Percentiles rank a stretch among this genome's conserved stretches.
Evolutionary conservation across 345 rosid species (phyloP).

Genomic region (Cardamine chenopodiifolia): DNA sequence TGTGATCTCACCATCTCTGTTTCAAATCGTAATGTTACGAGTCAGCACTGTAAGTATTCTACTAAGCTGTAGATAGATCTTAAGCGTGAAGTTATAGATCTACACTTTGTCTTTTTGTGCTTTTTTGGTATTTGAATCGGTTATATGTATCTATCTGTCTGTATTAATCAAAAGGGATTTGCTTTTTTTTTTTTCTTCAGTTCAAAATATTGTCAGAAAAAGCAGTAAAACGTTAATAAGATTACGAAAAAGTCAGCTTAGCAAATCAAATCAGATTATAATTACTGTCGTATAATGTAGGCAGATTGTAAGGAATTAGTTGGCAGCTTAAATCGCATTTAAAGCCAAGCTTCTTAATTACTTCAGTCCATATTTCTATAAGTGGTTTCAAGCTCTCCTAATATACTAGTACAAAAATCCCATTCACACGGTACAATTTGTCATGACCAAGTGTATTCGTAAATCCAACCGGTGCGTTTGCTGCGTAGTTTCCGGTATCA

Average conservation of each 20-base stretch:
- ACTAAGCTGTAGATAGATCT: slow-evolving; percentile 50
- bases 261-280: slow-evolving; percentile 7
- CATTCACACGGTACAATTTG: not conserved
- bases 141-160: not conserved
- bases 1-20: slow-evolving; percentile 60
- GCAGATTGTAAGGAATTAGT: slow-evolving; percentile 32
- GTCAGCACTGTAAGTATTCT: slow-evolving; percentile 60
- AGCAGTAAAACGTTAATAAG: not conserved
- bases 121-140: not conserved
- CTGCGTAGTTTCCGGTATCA: slow-evolving; percentile 16
- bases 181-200: not conserved
- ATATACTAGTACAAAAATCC: not conserved
- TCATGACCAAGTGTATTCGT: slow-evolving; percentile 16
- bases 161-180: not conserved
- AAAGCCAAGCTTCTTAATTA: slow-evolving; percentile 1
- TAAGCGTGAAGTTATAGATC: not conserved
- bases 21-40: slow-evolving; percentile 49
- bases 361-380: not conserved
- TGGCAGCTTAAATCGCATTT: slow-evolving; percentile 33
- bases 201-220: not conserved
- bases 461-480: slow-evolving; percentile 33
- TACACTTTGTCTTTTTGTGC: not conserved
- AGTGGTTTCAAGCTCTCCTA: slow-evolving; percentile 4
- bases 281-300: not conserved
- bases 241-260: no score